These are phyloP conservation scores for Cunninghamia lanceolata DNA, from an alignment of 75 land plant genomes.

Conservation along the genomic window DNA sequence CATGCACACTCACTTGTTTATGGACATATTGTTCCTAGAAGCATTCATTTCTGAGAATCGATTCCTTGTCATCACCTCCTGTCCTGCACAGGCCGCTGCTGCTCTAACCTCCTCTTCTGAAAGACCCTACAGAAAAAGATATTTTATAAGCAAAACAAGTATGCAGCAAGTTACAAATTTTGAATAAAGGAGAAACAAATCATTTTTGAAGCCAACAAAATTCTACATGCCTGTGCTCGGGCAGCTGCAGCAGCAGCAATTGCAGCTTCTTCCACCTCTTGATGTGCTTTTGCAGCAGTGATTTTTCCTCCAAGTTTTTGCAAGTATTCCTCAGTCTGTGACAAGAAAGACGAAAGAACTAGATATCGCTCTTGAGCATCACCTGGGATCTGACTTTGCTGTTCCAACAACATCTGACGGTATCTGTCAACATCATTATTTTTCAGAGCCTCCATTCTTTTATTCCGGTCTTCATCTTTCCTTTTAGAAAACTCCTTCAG, in stretches of 20 bases:
- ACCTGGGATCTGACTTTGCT: constrained; percentile 90
- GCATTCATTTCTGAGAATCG: constrained; percentile 76
- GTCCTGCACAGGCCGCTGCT: constrained; percentile 91
- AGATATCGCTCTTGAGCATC: constrained; percentile 96
- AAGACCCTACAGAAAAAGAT: constrained; percentile 61
- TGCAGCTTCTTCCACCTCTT: constrained; percentile 96
- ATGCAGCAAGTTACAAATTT: background rate
- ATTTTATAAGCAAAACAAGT: background rate
- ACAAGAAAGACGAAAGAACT: constrained; percentile 89
- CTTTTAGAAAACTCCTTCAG: constrained; percentile 92
- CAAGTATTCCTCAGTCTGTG: constrained; percentile 98
- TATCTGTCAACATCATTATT: constrained; percentile 99
- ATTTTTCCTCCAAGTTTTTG: constrained; percentile 97
- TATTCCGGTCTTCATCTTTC: constrained; percentile 92
- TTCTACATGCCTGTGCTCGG: constrained; percentile 67
- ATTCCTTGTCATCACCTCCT: constrained; percentile 84
- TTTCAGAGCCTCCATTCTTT: constrained; percentile 99
- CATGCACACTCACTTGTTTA: constrained; percentile 63
- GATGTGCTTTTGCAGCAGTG: constrained; percentile 86
- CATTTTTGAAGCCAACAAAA: background rate
- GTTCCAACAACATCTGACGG: constrained; percentile 88
- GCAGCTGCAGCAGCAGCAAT: constrained; percentile 91
- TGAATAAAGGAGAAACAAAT: constrained; percentile 1
- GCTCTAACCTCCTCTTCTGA: constrained; percentile 97
- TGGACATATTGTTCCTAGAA: constrained; percentile 68